Evolutionary conservation across 441 rosid genomes (phyloP).

Genomic region (Raphanus hybrid): DNA sequence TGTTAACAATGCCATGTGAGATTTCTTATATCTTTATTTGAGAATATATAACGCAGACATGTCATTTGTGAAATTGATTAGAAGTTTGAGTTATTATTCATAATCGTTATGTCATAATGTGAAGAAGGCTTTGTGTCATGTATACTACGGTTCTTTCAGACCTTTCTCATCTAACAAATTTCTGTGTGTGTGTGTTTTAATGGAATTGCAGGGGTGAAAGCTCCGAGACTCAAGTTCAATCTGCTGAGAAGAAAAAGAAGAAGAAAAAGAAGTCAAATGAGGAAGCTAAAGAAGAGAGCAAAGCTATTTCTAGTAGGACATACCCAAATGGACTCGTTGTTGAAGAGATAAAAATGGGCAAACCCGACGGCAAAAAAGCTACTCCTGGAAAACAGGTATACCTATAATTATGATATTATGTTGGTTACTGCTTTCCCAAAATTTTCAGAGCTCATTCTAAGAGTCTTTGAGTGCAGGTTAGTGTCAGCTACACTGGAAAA

Average conservation of each 20-base stretch:
- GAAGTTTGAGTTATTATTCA: background rate
- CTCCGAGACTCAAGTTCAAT: constrained; percentile 44
- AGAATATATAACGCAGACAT: background rate
- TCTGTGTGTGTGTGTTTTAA: background rate
- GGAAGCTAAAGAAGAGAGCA: constrained; percentile 48
- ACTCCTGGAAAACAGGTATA: constrained; percentile 76
- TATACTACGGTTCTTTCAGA: background rate
- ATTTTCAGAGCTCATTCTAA: background rate
- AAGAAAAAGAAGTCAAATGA: constrained; percentile 55
- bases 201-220: constrained; percentile 35
- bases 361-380: constrained; percentile 89
- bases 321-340: constrained; percentile 83
- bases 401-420: background rate
- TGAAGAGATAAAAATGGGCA: constrained; percentile 85
- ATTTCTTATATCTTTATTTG: background rate
- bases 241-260: constrained; percentile 63
- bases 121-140: background rate
- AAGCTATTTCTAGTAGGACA: constrained; percentile 51
- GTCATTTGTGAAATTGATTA: background rate
- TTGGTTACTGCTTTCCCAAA: background rate
- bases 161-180: background rate
- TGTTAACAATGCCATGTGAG: constrained; percentile 36
- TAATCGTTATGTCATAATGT: background rate
- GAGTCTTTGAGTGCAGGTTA: constrained; percentile 58
- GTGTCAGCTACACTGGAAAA: constrained; percentile 83